Percentiles rank a stretch among this genome's conserved stretches.
Conservation (phyloP, 306 rosid species). For the Hylodesmum podocarpum region DNA sequence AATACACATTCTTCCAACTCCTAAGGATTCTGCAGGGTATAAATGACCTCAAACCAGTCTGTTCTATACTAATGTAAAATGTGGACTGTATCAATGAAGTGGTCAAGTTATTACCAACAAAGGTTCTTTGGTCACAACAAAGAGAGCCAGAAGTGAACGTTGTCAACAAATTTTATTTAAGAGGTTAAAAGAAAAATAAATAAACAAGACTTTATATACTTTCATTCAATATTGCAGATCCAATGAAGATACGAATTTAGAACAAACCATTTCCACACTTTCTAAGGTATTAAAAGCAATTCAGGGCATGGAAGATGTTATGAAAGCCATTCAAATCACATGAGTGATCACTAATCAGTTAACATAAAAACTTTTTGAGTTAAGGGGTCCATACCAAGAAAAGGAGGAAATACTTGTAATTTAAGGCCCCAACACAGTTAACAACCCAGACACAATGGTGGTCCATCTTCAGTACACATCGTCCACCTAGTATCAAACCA, state of each 20-base stretch:
- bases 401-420: slow-evolving; percentile 75
- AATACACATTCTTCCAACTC: neutral
- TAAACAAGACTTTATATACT: neutral
- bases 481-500: slow-evolving; percentile 60
- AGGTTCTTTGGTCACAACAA: neutral
- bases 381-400: slow-evolving; percentile 60
- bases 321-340: neutral
- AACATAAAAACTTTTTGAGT: neutral
- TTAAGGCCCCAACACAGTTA: slow-evolving; percentile 79
- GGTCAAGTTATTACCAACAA: neutral
- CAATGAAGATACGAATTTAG: neutral
- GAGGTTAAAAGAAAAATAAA: neutral
- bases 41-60: neutral
- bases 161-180: neutral
- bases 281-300: neutral
- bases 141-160: neutral
- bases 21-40: neutral
- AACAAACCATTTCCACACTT: neutral
- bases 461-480: slow-evolving; percentile 84
- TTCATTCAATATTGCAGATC: neutral
- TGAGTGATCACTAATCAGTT: neutral
- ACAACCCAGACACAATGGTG: slow-evolving; percentile 91
- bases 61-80: neutral
- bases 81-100: neutral
- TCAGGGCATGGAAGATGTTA: neutral